Base-by-base conservation (phyloP, 2,329 filamentous ascomycete species). In the Alternaria dauci region DNA sequence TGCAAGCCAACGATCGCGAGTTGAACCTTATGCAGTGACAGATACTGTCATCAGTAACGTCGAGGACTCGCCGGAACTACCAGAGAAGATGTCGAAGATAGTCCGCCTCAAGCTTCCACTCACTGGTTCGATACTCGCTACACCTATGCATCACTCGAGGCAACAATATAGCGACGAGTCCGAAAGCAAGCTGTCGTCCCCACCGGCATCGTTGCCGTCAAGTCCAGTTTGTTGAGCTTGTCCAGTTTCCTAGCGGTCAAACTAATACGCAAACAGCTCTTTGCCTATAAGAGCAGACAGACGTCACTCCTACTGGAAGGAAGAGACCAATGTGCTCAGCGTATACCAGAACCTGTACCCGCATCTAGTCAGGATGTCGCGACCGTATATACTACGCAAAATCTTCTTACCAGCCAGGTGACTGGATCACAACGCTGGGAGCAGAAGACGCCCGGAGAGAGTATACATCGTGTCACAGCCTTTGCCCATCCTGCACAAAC, bases 281-380 rank as follows among this genome's bases (percentile, higher is more conserved):
- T 14, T 3, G 20, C 41, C 18, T n/a, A 12, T n/a, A 30, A n/a
- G n/a, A 14, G 38, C 18, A 20, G 16, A 12, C 39, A 28, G 20
- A 3, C 0, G 20, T 52, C 41, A 26, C 5, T 39, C 52, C 55
- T 7, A n/a, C 28, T 50, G 39, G 38, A 54, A 14, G 18, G 39
- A 26, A 36, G 34, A n/a, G 48, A 42, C 1, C 56, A 60, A 18
- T 57, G 23, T 46, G 52, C 52, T 7, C 56, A 57, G 42, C 30
- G 25, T 30, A 18, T 39, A 26, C 26, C 32, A 30, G 30, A 20
- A 8, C 51, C 32, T 32, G 23, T 55, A 41, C 36, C 59, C 3
- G 47, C 32, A 46, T 59, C 47, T 39, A 55, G 23, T 8, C 59
- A 58, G 20, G n/a, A 43, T 28, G 16, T 16, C 4, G 25, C 25